A percentile compares a stretch with the other conserved stretches of the same genome.
phyloP scores from a whole-genome alignment of 78 protist genomes.

The Diacronema lutheri region DNA sequence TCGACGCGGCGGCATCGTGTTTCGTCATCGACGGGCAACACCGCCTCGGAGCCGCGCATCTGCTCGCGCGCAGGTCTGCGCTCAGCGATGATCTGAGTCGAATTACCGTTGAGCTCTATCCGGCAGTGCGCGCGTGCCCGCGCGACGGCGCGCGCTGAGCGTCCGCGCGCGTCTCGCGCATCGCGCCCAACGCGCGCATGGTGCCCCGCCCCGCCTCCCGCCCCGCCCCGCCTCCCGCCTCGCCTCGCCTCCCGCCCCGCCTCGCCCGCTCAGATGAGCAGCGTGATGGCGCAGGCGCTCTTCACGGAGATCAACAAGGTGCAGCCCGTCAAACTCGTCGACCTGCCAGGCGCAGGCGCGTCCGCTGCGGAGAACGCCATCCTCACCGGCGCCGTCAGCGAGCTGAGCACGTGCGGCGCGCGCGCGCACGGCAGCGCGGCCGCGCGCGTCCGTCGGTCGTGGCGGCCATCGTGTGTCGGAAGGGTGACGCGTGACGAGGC shows the following conservation, averaged over 20 bases:
- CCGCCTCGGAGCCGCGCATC: constrained; percentile 14
- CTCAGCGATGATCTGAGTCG: background rate
- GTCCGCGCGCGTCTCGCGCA: no score
- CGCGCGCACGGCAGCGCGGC: no score
- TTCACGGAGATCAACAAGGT: constrained; percentile 11
- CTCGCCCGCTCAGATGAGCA: background rate
- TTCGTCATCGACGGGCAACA: constrained; percentile 3
- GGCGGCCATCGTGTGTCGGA: no score
- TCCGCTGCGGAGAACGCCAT: background rate
- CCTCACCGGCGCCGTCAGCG: background rate
- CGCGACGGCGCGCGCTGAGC: no score
- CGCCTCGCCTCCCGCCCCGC: background rate
- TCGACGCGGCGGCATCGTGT: background rate
- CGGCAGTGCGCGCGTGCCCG: background rate
- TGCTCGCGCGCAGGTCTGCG: background rate
- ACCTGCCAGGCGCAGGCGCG: constrained; percentile 5
- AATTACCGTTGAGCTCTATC: constrained; percentile 2
- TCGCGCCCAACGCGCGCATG: no score
- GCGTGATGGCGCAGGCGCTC: background rate
- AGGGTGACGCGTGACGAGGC: no score
- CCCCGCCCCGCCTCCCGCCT: background rate
- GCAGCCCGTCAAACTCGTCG: background rate
- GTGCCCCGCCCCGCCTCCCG: background rate
- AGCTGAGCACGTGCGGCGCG: background rate
- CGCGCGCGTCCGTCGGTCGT: no score